Evolutionary conservation across 2,329 filamentous ascomycete genomes (phyloP).

Genomic region (Chaetomiaceae sp.): DNA sequence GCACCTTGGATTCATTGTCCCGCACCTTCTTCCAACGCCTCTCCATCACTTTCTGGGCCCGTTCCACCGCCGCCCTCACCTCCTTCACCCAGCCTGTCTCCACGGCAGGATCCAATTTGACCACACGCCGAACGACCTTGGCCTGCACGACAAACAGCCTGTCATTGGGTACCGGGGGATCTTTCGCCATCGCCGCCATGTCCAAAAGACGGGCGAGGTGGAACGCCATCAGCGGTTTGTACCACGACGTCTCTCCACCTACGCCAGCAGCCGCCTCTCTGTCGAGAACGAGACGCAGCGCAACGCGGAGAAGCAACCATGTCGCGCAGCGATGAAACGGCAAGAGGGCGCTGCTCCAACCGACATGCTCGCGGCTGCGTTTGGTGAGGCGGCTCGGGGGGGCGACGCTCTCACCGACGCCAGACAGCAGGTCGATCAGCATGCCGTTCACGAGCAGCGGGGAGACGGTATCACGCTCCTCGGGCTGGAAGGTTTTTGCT

Average conservation of each 20-base stretch:
- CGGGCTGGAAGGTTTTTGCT: background rate
- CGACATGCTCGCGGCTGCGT: background rate
- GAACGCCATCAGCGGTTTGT: background rate
- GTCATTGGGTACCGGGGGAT: background rate
- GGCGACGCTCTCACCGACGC: background rate
- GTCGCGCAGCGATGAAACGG: background rate
- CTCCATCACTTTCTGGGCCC: background rate
- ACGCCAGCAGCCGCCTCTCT: background rate
- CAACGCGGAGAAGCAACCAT: background rate
- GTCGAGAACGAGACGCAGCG: background rate
- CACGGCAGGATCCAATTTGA: background rate
- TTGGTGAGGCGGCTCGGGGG: background rate
- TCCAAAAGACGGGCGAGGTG: background rate
- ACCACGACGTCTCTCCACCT: background rate
- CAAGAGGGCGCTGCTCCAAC: background rate
- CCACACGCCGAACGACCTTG: background rate
- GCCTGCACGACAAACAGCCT: background rate
- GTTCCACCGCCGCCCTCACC: background rate
- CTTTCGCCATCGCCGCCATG: background rate
- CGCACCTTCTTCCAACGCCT: background rate
- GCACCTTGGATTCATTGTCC: background rate
- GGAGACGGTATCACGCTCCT: background rate
- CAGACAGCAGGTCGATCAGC: background rate
- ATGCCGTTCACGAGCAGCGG: background rate
- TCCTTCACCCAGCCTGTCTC: background rate